Evolutionary conservation across 2,329 filamentous ascomycete genomes (phyloP), one percentile per base, ranked within the genome.

Genomic region (Phaeosphaeria sp.): DNA sequence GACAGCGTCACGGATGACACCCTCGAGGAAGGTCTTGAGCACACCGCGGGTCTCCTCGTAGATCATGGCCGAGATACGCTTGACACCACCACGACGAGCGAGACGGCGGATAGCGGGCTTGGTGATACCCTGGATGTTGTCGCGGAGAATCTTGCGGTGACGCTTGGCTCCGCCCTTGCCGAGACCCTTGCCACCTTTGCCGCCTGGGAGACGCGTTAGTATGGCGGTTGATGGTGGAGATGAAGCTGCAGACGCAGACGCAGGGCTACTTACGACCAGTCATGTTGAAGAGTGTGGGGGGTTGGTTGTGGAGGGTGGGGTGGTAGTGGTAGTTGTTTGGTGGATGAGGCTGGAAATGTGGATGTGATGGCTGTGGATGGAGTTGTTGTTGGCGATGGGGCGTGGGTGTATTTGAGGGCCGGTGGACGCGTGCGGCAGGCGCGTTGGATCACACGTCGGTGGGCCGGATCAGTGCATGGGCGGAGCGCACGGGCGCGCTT

Each of bases 11-110:
- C 89, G 89, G 74, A 91, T 91, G 79, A 91, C 89, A 74, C 86
- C 85, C 82, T 91, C 89, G 66, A 91, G 87, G 87, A 91, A 91
- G 69, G 88, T 89, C 86, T 91, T 91, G 74, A 91, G 86, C 64
- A 91, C 89, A 84, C 87, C 87, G 69, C 89, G 89, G 64, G 89
- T 91, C 84, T 91, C 89, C 80, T 91, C 89, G 84, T 91, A 91
- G 81, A 91, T 91, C 88, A 91, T 82, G 66, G 79, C 80, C 66
- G 79, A 81, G 70, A 81, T 82, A 81, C 80, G 80, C 79, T 82
- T 82, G 78, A 82, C 80, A 80, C 80, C 80, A 65, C 80, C 80
- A 81, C 81, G 81, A 74, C 81, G 81, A 65, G 81, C 81, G 71
- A 83, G 81, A 82, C 81, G 81, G 57, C 81, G 81, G 73, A 83